Conservation (phyloP, 208 protist species). For the Crithidia expoeki region DNA sequence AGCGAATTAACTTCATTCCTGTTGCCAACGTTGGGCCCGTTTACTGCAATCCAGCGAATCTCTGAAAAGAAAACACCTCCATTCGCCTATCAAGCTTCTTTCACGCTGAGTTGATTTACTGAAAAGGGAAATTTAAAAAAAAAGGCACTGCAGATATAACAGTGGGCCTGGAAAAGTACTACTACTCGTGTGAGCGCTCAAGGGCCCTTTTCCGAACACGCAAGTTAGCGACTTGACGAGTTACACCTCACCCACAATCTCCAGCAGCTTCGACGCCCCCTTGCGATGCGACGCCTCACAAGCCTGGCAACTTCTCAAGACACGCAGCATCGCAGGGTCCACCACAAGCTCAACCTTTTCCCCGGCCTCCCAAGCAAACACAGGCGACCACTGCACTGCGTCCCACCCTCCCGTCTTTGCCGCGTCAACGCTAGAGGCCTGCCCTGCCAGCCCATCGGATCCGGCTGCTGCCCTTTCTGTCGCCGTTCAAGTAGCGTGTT, state of each 20-base stretch:
- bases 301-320: slow-evolving; percentile 41
- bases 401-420: neutral
- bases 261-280: slow-evolving; percentile 36
- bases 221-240: neutral
- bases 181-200: neutral
- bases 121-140: too few species aligned
- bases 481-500: neutral
- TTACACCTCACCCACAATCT: slow-evolving; percentile 33
- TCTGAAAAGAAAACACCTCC: too few species aligned
- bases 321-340: slow-evolving; percentile 32
- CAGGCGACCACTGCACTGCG: neutral
- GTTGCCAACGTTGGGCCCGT: too few species aligned
- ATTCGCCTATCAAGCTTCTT: too few species aligned
- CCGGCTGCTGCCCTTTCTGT: slow-evolving; percentile 3
- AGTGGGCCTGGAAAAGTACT: neutral
- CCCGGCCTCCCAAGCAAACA: neutral
- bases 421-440: neutral
- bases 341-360: neutral
- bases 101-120: too few species aligned
- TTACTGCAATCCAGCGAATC: too few species aligned
- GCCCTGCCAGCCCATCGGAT: neutral
- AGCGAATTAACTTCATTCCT: too few species aligned
- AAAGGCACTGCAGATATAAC: too few species aligned
- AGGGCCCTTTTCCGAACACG: too few species aligned
- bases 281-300: slow-evolving; percentile 28